These are phyloP conservation scores for Trypanosoma melophagium DNA, from an alignment of 208 protist species.

Conservation along the genomic window DNA sequence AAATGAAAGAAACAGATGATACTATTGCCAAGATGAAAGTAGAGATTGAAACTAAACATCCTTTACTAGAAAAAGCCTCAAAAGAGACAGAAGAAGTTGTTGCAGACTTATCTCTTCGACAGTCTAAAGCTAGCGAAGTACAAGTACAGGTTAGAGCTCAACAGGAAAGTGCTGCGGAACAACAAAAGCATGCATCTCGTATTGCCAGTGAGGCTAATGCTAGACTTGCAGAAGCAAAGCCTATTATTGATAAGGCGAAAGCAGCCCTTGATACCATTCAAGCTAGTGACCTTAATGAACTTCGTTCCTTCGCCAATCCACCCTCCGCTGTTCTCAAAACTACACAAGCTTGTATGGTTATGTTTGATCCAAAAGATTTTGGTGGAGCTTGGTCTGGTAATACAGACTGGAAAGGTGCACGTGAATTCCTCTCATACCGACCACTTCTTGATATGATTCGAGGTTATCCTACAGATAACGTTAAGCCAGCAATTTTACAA, in stretches of 20 bases:
- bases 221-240: slow-evolving; percentile 93
- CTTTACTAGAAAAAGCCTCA: slow-evolving; percentile 87
- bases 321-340: slow-evolving; percentile 94
- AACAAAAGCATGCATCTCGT: slow-evolving; percentile 81
- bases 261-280: slow-evolving; percentile 93
- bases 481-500: slow-evolving; percentile 86
- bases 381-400: slow-evolving; percentile 80
- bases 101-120: slow-evolving; percentile 83
- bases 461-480: slow-evolving; percentile 95
- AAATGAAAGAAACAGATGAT: slow-evolving; percentile 92
- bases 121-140: slow-evolving; percentile 86
- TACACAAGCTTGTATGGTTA: slow-evolving; percentile 96
- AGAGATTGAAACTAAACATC: slow-evolving; percentile 91
- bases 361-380: slow-evolving; percentile 93
- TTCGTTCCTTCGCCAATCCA: slow-evolving; percentile 94
- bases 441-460: slow-evolving; percentile 94
- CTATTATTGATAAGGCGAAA: slow-evolving; percentile 90
- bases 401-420: slow-evolving; percentile 90
- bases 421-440: slow-evolving; percentile 90
- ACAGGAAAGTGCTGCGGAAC: slow-evolving; percentile 85
- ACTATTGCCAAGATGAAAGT: slow-evolving; percentile 91
- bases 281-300: slow-evolving; percentile 94
- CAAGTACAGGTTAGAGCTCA: slow-evolving; percentile 88
- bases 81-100: slow-evolving; percentile 89
- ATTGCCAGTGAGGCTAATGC: slow-evolving; percentile 90